Percentiles rank a stretch among this genome's conserved stretches.
Conservation (phyloP, 306 rosid species). For the Quercus suber region DNA sequence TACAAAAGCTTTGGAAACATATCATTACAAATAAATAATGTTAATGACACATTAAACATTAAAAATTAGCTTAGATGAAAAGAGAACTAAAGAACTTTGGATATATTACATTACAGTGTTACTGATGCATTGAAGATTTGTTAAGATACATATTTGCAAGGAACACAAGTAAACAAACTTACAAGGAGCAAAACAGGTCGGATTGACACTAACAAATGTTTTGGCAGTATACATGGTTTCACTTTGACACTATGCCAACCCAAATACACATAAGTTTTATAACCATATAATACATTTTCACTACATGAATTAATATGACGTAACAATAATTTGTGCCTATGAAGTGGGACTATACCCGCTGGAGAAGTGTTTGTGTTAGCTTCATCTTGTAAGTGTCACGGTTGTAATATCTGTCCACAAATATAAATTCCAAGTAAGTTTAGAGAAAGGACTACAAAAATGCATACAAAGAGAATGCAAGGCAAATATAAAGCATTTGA, state of each 20-base stretch:
- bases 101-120: too few relatives aligned
- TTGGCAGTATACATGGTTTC: not conserved
- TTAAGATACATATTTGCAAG: not conserved
- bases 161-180: too few relatives aligned
- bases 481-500: not conserved
- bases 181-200: too few relatives aligned
- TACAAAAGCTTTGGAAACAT: not conserved
- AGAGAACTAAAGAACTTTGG: not conserved
- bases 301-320: too few relatives aligned
- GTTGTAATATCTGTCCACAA: not conserved
- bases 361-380: not conserved
- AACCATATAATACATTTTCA: not conserved
- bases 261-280: not conserved
- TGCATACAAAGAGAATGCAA: not conserved
- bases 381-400: not conserved
- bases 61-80: not conserved
- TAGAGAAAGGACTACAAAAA: not conserved
- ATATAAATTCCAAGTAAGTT: not conserved
- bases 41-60: not conserved
- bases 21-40: not conserved
- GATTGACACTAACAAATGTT: not conserved
- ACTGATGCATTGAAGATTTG: not conserved
- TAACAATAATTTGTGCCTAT: not conserved
- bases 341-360: not conserved
- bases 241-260: not conserved